Base-by-base conservation (phyloP, 2,329 filamentous ascomycete species). In the Drechslera avenae region DNA sequence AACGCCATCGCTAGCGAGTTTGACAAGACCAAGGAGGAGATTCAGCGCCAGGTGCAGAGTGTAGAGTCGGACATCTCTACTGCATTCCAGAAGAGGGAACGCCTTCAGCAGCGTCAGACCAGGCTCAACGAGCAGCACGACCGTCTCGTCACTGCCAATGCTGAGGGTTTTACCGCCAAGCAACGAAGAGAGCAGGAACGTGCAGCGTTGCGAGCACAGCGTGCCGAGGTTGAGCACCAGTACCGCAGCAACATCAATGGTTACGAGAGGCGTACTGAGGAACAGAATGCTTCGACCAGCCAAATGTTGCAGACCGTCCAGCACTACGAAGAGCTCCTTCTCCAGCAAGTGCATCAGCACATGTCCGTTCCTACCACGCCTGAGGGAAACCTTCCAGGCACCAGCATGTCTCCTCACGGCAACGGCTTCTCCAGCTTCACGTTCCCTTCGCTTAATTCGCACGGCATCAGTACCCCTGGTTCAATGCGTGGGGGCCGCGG, bases 111-210 rank as follows among this genome's bases (percentile, higher is more conserved):
- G 19, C 86, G 89, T 42, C 87, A 89, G 62, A 80, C 81, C 66
- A 90, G 90, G 76, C 84, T 90, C 18, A 85, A 88, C 59, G 86
- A 84, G 59, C 88, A 91, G 71, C 81, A 88, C 60, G 84, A 86
- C 48, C 85, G 86, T 62, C 86, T 91, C 61, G 80, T 82, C 18
- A 84, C 87, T 60, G 87, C 87, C 60, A 89, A 89, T 68, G 81
- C 79, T 42, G 81, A 85, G 40, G 85, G 84, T 1, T 77, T 86
- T 16, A 81, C 86, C 56, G 85, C 86, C 67, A 86, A 84, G 46
- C 84, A 75, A 43, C 71, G 75, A 23, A 72, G 75, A 50, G 63
- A 73, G 46, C 72, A 75, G 45, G 73, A 76, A 51, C 72, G 72
- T 26, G 61, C 67, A 14, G 70, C 76, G 18, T 46, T 77, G 35